These are phyloP conservation scores for Sanghuangporus baumii DNA, from an alignment of 1,284 basidiomycete genomes.

Conservation along the genomic window DNA sequence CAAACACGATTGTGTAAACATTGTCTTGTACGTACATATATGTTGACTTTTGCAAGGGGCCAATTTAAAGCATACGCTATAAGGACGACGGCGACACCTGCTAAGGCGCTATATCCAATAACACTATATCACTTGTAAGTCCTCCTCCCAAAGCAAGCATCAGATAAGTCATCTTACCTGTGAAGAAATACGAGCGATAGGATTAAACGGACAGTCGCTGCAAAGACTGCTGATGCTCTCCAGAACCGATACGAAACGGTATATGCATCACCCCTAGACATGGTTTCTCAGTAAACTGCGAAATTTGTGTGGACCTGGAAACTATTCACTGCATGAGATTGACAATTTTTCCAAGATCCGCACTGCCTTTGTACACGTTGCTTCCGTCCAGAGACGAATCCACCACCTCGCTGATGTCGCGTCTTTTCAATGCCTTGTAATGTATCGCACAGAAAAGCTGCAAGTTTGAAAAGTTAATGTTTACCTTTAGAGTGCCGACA, in stretches of 20 bases:
- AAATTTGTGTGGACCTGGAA: constrained; percentile 1
- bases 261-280: constrained; percentile 57
- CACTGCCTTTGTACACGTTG: constrained; percentile 34
- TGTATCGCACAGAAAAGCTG: constrained; percentile 68
- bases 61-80: constrained; percentile 64
- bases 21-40: constrained; percentile 40
- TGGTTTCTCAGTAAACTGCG: not conserved
- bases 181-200: constrained; percentile 76
- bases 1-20: not conserved
- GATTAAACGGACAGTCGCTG: constrained; percentile 65
- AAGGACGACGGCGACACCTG: constrained; percentile 68
- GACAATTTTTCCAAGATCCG: constrained; percentile 66
- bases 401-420: constrained; percentile 53
- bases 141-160: not conserved
- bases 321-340: constrained; percentile 62
- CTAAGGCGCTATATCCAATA: constrained; percentile 78
- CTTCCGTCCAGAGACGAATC: constrained; percentile 33
- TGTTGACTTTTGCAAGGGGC: constrained; percentile 57
- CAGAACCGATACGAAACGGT: constrained; percentile 68
- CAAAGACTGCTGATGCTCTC: constrained; percentile 64
- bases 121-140: constrained; percentile 38
- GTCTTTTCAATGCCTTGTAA: constrained; percentile 60
- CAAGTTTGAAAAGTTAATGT: not conserved
- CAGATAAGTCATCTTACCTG: constrained; percentile 39
- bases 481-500: not conserved